Evolutionary conservation across 169 alveolate species (phyloP).

Genomic region (Plasmodium vinckei): DNA sequence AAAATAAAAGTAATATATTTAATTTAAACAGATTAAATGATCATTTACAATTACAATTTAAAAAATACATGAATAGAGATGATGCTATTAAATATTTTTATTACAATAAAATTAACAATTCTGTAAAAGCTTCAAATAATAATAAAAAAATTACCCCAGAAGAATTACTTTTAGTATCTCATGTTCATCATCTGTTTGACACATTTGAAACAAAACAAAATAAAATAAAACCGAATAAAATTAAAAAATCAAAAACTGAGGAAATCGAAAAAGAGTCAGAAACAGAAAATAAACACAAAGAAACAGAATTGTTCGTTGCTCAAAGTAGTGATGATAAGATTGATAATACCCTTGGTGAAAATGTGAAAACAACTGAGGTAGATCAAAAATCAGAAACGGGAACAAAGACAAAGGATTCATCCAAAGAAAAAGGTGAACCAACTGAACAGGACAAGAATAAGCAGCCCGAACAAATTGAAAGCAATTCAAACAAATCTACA

Average conservation of each 20-base stretch:
- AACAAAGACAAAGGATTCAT: not conserved
- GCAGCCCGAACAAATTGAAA: too few species aligned
- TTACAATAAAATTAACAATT: slow-evolving; percentile 34
- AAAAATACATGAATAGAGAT: slow-evolving; percentile 38
- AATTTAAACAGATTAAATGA: slow-evolving; percentile 33
- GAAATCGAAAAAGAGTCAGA: slow-evolving; percentile 26
- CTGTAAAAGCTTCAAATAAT: slow-evolving; percentile 30
- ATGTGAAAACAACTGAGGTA: not conserved
- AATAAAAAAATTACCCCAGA: slow-evolving; percentile 61
- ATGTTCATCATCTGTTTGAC: slow-evolving; percentile 20
- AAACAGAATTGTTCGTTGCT: slow-evolving; percentile 26
- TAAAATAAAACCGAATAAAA: slow-evolving; percentile 30
- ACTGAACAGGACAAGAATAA: too few species aligned
- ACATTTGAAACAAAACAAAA: slow-evolving; percentile 33
- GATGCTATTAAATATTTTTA: slow-evolving; percentile 36
- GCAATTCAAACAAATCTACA: too few species aligned
- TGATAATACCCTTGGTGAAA: not conserved
- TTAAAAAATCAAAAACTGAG: not conserved
- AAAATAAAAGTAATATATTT: slow-evolving; percentile 32
- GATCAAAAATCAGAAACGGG: not conserved
- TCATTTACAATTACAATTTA: slow-evolving; percentile 15
- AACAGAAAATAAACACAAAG: too few species aligned
- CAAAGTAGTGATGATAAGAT: not conserved
- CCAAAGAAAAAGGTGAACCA: too few species aligned
- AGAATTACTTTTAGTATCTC: slow-evolving; percentile 25